A percentile compares a stretch with the other conserved stretches of the same genome.
These are phyloP conservation scores for Sphagnurus paluster DNA, from an alignment of 1,284 basidiomycete genomes.

Conservation along the genomic window DNA sequence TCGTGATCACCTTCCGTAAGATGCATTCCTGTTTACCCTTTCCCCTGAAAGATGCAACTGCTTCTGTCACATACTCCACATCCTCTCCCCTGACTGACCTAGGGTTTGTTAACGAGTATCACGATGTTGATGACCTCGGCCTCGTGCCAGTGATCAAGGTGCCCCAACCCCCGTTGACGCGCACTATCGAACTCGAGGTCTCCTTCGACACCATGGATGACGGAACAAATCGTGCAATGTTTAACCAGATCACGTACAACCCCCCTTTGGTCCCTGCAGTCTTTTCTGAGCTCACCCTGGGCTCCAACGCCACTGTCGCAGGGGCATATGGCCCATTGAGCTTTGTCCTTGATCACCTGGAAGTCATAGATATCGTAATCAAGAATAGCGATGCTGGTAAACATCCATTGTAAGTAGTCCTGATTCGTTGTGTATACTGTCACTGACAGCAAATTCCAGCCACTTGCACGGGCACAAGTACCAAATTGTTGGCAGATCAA, in stretches of 20 bases:
- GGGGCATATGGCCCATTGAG: conserved; percentile 81
- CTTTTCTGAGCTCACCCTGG: conserved; percentile 77
- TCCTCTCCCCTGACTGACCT: conserved; percentile 49
- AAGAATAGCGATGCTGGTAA: conserved; percentile 78
- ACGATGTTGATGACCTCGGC: conserved; percentile 58
- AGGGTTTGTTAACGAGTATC: conserved; percentile 52
- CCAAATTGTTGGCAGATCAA: conserved; percentile 73
- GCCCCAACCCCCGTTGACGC: conserved; percentile 45
- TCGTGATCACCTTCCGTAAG: background rate
- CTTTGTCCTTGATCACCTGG: conserved; percentile 72
- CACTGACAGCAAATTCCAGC: conserved; percentile 34
- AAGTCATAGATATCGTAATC: conserved; percentile 80
- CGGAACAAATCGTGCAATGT: conserved; percentile 77
- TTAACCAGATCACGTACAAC: conserved; percentile 75
- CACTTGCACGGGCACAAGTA: conserved; percentile 84
- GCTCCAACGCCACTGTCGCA: conserved; percentile 64
- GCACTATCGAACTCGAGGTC: conserved; percentile 58
- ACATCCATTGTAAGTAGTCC: conserved; percentile 76
- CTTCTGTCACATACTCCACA: conserved; percentile 67
- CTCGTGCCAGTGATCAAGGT: conserved; percentile 56
- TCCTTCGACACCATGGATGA: conserved; percentile 75
- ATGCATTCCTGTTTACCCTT: background rate
- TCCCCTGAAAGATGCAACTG: conserved; percentile 67
- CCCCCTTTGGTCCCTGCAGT: conserved; percentile 70
- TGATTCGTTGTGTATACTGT: background rate